A percentile compares a stretch with the other conserved stretches of the same genome.
Conservation (phyloP, 2,329 filamentous ascomycete species). For the Mariannaea elegans region DNA sequence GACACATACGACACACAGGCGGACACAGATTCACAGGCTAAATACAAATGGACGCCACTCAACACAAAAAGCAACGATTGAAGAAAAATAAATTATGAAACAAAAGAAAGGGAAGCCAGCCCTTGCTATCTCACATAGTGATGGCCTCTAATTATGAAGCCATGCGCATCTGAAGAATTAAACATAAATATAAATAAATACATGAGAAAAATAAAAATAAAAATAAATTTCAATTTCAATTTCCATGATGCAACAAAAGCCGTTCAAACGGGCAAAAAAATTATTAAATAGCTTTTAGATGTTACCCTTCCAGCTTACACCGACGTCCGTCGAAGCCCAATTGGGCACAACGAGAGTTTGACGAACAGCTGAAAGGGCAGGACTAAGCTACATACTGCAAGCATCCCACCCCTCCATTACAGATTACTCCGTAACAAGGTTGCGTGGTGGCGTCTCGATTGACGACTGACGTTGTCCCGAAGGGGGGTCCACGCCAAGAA, state of each 20-base stretch:
- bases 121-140: too few relatives aligned
- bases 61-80: slow-evolving; percentile 4
- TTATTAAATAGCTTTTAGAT: too few relatives aligned
- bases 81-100: neutral
- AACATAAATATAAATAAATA: too few relatives aligned
- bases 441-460: slow-evolving; percentile 11
- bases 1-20: slow-evolving; percentile 10
- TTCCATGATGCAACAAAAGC: too few relatives aligned
- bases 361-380: neutral
- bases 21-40: slow-evolving; percentile 3
- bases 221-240: too few relatives aligned
- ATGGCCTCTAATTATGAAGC: too few relatives aligned
- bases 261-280: too few relatives aligned
- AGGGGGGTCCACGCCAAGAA: neutral
- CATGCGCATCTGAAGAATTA: too few relatives aligned
- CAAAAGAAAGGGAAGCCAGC: too few relatives aligned
- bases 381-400: neutral
- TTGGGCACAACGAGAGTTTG: neutral
- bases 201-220: too few relatives aligned
- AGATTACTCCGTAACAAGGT: neutral
- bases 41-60: neutral
- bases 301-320: too few relatives aligned
- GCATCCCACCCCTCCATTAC: neutral
- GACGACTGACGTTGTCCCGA: neutral
- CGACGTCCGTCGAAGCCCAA: too few relatives aligned